phyloP scores from a whole-genome alignment of 139 green algal genomes.

The Chlamydomonas asymmetrica region DNA sequence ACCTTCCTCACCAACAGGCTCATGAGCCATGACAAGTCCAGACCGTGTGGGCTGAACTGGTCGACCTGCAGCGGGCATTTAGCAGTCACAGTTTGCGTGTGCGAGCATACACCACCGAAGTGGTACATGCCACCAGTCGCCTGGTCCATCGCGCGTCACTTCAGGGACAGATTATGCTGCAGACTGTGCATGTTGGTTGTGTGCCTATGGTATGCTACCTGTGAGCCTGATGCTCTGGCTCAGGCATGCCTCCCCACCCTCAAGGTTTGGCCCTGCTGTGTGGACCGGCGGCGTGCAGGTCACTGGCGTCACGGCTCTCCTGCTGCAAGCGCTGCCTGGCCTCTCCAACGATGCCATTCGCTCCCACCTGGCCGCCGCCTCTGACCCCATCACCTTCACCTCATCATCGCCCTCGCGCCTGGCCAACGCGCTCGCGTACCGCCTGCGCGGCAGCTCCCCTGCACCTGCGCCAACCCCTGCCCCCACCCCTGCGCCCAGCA shows the following conservation, averaged over 20 bases:
- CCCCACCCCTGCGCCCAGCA: background rate
- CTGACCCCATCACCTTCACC: constrained; percentile 24
- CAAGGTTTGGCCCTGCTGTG: background rate
- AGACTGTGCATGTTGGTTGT: too few relatives aligned
- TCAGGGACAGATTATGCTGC: too few relatives aligned
- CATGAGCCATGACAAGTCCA: too few relatives aligned
- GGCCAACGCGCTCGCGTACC: constrained; percentile 27
- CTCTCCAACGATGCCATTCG: constrained; percentile 21
- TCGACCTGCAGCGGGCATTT: too few relatives aligned
- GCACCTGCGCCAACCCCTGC: background rate
- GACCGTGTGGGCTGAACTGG: too few relatives aligned
- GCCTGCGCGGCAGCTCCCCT: constrained; percentile 5
- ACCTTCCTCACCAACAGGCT: too few relatives aligned
- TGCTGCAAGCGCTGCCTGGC: constrained; percentile 51
- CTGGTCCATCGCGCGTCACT: too few relatives aligned
- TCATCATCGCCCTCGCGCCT: constrained; percentile 32
- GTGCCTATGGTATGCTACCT: too few relatives aligned
- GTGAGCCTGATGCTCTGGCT: too few relatives aligned
- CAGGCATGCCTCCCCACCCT: background rate
- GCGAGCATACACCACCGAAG: too few relatives aligned
- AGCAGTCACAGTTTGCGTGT: too few relatives aligned
- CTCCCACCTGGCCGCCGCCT: constrained; percentile 11
- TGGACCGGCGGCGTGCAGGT: constrained; percentile 2
- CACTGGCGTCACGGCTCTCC: constrained; percentile 55
- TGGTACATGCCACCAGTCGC: too few relatives aligned